Evolutionary conservation across 2,329 filamentous ascomycete species (phyloP).

Genomic region (Penicillium sp.): DNA sequence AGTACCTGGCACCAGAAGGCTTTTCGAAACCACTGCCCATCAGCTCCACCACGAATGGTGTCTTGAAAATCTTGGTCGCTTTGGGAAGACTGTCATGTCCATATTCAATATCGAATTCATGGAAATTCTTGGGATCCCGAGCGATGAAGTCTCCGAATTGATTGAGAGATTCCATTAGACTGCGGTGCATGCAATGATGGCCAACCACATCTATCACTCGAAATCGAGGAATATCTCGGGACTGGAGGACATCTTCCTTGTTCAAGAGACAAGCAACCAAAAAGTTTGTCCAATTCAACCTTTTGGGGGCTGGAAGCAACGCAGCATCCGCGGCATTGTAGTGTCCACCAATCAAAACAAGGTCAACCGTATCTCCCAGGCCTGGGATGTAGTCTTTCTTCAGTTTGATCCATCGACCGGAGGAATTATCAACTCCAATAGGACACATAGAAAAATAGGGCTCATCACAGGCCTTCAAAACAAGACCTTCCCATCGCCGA

Average conservation of each 20-base stretch:
- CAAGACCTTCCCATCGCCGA: conserved; percentile 71
- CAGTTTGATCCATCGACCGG: conserved; percentile 69
- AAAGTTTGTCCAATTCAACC: conserved; percentile 75
- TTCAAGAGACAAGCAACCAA: conserved; percentile 76
- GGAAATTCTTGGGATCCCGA: conserved; percentile 36
- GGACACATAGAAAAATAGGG: conserved; percentile 68
- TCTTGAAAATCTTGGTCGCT: conserved; percentile 58
- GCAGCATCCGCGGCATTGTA: conserved; percentile 66
- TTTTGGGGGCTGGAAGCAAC: conserved; percentile 50
- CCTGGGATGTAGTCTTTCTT: conserved; percentile 82
- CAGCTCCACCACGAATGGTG: conserved; percentile 76
- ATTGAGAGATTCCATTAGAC: conserved; percentile 54
- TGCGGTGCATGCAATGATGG: conserved; percentile 48
- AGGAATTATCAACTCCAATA: conserved; percentile 26
- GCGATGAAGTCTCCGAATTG: conserved; percentile 47
- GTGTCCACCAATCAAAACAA: conserved; percentile 74
- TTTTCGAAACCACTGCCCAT: conserved; percentile 79
- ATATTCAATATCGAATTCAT: conserved; percentile 49
- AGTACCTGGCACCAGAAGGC: conserved; percentile 66
- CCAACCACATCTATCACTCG: conserved; percentile 66
- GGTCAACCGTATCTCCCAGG: conserved; percentile 80
- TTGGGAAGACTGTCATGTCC: conserved; percentile 39
- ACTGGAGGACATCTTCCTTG: conserved; percentile 57
- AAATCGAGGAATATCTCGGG: conserved; percentile 58
- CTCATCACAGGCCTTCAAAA: conserved; percentile 73